These are phyloP conservation scores for Catharanthus roseus DNA, from an alignment of 257 asterid genomes.

Conservation along the genomic window DNA sequence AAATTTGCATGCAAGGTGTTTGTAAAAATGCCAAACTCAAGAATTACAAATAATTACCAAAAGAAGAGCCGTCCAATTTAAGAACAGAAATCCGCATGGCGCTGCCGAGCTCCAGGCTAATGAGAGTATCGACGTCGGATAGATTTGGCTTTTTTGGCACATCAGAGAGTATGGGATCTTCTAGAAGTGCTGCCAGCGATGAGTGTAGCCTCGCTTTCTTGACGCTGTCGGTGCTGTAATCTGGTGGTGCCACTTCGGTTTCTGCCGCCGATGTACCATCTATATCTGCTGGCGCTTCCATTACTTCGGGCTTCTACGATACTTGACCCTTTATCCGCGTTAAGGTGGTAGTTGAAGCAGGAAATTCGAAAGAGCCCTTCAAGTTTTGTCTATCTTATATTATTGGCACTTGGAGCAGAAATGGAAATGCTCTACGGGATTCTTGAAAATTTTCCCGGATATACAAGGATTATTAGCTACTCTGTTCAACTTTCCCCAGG, in stretches of 20 bases:
- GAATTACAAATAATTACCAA: constrained; percentile 39
- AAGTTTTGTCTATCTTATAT: too few relatives aligned
- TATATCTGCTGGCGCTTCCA: constrained; percentile 29
- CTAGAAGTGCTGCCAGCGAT: constrained; percentile 57
- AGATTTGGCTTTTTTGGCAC: constrained; percentile 70
- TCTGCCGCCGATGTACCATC: constrained; percentile 30
- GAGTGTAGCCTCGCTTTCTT: constrained; percentile 68
- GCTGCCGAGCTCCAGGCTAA: constrained; percentile 90
- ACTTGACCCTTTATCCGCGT: too few relatives aligned
- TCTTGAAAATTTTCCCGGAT: too few relatives aligned
- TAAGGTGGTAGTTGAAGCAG: neutral
- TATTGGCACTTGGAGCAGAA: too few relatives aligned
- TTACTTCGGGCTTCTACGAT: neutral
- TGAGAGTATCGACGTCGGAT: constrained; percentile 81
- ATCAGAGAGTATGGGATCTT: constrained; percentile 80
- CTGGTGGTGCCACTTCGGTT: constrained; percentile 30
- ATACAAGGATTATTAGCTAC: too few relatives aligned
- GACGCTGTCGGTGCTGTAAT: constrained; percentile 50
- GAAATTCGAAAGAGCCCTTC: neutral
- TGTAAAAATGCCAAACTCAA: constrained; percentile 34
- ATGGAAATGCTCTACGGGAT: too few relatives aligned
- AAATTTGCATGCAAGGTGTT: constrained; percentile 22
- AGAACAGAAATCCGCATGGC: constrained; percentile 83
- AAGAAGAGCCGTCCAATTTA: constrained; percentile 55
- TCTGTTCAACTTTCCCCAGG: too few relatives aligned